phyloP scores from a whole-genome alignment of 768 basidiomycete genomes.

The Russula earlei region DNA sequence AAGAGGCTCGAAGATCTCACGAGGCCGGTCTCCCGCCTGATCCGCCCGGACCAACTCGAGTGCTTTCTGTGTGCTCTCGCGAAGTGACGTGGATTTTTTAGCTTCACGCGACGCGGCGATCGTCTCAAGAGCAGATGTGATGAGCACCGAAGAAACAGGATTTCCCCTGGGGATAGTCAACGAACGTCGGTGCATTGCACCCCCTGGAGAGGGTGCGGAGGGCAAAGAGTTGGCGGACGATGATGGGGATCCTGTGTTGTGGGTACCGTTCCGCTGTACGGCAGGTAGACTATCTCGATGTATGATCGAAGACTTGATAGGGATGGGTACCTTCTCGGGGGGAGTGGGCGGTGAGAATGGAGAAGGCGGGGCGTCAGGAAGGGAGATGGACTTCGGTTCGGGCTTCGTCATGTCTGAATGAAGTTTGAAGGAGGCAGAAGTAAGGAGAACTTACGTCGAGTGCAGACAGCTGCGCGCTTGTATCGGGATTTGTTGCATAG shows the following conservation, averaged over 20 bases:
- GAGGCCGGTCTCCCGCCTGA: conserved; percentile 63
- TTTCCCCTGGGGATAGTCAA: conserved; percentile 44
- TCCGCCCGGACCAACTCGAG: conserved; percentile 73
- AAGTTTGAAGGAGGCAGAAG: not conserved
- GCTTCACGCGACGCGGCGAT: conserved; percentile 86
- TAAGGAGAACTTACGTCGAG: not conserved
- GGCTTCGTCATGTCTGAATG: not conserved
- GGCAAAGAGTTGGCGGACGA: conserved; percentile 18
- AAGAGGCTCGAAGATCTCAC: conserved; percentile 93
- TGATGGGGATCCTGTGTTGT: conserved; percentile 5
- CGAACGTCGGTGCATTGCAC: conserved; percentile 28
- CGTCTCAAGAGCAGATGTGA: conserved; percentile 76
- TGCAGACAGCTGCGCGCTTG: not conserved
- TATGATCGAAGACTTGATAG: not conserved
- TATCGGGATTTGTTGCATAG: not conserved
- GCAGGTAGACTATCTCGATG: conserved; percentile 13
- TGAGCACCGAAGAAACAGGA: conserved; percentile 70
- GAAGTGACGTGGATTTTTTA: conserved; percentile 67
- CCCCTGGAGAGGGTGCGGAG: conserved; percentile 15
- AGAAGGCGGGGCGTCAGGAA: conserved; percentile 7
- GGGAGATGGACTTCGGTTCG: not conserved
- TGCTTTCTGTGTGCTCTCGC: conserved; percentile 75
- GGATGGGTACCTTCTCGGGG: conserved; percentile 1
- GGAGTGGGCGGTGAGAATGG: conserved; percentile 10
- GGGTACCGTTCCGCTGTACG: conserved; percentile 7